These are phyloP conservation scores for Backusella morwellensis DNA, from an alignment of 192 early-diverging fungal species.

Conservation along the genomic window DNA sequence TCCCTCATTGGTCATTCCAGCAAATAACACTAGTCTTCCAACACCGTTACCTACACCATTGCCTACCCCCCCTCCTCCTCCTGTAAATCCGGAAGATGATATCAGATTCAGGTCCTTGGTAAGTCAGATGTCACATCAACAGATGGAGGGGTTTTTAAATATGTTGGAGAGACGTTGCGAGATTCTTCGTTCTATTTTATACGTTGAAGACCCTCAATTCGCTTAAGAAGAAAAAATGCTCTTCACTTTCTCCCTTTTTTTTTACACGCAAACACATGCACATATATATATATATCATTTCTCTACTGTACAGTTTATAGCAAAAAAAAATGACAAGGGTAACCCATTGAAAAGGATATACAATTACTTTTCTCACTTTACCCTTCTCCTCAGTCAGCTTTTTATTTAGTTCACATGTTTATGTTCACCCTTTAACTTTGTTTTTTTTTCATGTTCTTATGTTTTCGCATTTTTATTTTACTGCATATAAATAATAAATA, in stretches of 20 bases:
- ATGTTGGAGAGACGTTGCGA: constrained; percentile 55
- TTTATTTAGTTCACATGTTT: background rate
- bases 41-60: background rate
- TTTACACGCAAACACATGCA: background rate
- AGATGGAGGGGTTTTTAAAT: constrained; percentile 51
- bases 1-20: constrained; percentile 1
- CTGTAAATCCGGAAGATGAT: constrained; percentile 16
- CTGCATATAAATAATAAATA: background rate
- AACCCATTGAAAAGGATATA: background rate
- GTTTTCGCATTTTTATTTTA: constrained; percentile 5
- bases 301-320: background rate
- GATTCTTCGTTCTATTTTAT: constrained; percentile 35
- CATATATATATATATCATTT: background rate
- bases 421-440: background rate
- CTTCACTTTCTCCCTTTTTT: background rate
- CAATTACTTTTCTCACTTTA: background rate
- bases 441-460: constrained; percentile 1
- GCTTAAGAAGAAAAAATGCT: background rate
- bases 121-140: constrained; percentile 43
- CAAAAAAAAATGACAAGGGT: background rate
- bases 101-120: constrained; percentile 28
- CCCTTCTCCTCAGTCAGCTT: background rate
- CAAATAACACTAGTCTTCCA: background rate
- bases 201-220: background rate
- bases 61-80: background rate